Conservation (phyloP, 192 early-diverging fungal species). For the Coemansia sp. region DNA sequence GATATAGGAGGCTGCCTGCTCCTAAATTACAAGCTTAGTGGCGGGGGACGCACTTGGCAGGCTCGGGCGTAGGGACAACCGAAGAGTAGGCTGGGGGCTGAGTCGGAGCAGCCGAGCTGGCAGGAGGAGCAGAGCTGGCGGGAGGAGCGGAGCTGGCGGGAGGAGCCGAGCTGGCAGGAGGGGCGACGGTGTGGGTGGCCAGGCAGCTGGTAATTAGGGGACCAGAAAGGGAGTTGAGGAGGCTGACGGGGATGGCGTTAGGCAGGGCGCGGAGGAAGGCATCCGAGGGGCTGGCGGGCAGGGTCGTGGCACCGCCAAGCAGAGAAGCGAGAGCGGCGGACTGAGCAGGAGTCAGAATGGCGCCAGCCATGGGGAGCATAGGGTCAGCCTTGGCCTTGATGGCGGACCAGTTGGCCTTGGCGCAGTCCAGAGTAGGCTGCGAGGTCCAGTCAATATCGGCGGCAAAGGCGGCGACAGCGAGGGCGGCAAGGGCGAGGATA, state of each 20-base stretch:
- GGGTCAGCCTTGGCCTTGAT: slow-evolving; percentile 41
- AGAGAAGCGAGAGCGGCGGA: slow-evolving; percentile 19
- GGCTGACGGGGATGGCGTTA: slow-evolving; percentile 37
- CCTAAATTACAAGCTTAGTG: slow-evolving; percentile 4
- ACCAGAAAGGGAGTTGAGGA: slow-evolving; percentile 32
- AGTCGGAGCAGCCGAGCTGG: slow-evolving; percentile 2
- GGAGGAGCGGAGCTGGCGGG: slow-evolving; percentile 10
- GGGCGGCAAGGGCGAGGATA: slow-evolving; percentile 49
- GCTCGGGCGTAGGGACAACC: background rate
- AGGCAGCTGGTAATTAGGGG: slow-evolving; percentile 29
- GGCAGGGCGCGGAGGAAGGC: slow-evolving; percentile 36
- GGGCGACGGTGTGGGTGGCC: slow-evolving; percentile 19
- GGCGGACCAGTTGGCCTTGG: slow-evolving; percentile 49
- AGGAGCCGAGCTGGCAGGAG: background rate
- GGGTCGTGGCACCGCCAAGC: slow-evolving; percentile 18
- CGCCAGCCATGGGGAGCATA: slow-evolving; percentile 26
- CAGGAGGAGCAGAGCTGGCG: slow-evolving; percentile 6
- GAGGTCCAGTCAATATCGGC: slow-evolving; percentile 51
- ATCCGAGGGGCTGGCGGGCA: slow-evolving; percentile 43
- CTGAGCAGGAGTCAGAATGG: slow-evolving; percentile 28
- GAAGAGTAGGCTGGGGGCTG: slow-evolving; percentile 14
- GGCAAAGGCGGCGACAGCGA: slow-evolving; percentile 34
- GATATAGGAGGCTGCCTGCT: background rate
- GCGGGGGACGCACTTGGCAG: slow-evolving; percentile 34
- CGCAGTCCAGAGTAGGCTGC: slow-evolving; percentile 40